Evolutionary conservation across 495 filamentous ascomycete genomes (phyloP).

Genomic region (Rhypophila decipiens): DNA sequence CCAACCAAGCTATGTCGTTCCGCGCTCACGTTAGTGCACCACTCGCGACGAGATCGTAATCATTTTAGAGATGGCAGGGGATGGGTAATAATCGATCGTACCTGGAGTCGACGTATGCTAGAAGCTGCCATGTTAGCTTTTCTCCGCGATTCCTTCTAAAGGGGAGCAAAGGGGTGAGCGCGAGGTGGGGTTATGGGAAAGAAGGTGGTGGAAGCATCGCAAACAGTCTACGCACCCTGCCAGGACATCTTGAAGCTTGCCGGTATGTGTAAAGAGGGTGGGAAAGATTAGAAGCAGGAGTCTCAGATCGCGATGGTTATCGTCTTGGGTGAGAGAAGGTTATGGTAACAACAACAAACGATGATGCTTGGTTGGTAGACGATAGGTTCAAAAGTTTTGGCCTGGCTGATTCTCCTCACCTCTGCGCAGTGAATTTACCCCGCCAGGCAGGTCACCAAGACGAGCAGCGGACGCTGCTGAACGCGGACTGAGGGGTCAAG

Average conservation of each 20-base stretch:
- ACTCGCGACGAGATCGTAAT: no score
- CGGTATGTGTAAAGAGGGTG: slow-evolving; percentile 2
- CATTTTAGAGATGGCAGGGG: neutral
- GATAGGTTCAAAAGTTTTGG: no score
- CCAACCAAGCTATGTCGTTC: slow-evolving; percentile 62
- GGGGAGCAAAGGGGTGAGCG: slow-evolving; percentile 30
- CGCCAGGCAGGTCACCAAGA: no score
- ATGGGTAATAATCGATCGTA: slow-evolving; percentile 15
- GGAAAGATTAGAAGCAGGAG: slow-evolving; percentile 2
- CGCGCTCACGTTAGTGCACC: neutral
- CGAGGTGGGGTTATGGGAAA: neutral
- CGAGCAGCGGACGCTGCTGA: no score
- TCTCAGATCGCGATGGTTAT: no score
- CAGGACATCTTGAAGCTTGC: slow-evolving; percentile 55
- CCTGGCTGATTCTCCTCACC: neutral
- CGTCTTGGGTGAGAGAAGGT: neutral
- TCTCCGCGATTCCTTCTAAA: slow-evolving; percentile 13
- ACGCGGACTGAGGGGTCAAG: no score
- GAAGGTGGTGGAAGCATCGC: no score
- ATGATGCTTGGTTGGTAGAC: slow-evolving; percentile 9
- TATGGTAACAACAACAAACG: neutral
- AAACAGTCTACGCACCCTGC: slow-evolving; percentile 52
- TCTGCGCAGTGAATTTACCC: slow-evolving; percentile 1
- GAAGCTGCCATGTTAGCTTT: slow-evolving; percentile 28
- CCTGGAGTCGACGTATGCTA: slow-evolving; percentile 47